These are phyloP conservation scores for Arachnopeziza araneosa DNA, from an alignment of 2,329 filamentous ascomycete genomes.

Conservation along the genomic window DNA sequence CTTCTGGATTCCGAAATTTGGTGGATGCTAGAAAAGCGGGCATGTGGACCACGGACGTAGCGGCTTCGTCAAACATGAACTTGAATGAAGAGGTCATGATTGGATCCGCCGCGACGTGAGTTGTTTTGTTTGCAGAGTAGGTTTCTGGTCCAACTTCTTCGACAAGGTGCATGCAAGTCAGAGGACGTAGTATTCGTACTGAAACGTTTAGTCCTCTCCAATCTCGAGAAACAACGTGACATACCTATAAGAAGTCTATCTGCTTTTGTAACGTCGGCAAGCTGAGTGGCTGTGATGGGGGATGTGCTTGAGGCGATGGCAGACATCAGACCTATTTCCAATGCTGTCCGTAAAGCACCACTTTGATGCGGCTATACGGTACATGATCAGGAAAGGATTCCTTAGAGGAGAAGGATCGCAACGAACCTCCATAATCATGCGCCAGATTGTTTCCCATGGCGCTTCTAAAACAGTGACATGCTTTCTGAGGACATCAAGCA, in stretches of 20 bases:
- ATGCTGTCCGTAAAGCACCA: constrained; percentile 2
- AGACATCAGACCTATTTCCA: constrained; percentile 7
- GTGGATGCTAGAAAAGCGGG: constrained; percentile 3
- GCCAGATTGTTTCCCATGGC: constrained; percentile 8
- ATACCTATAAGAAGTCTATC: constrained; percentile 11
- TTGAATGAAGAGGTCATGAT: not conserved
- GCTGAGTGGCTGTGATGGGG: constrained; percentile 3
- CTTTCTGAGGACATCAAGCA: constrained; percentile 1
- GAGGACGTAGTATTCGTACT: constrained; percentile 9
- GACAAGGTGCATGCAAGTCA: constrained; percentile 2
- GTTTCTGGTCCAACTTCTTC: constrained; percentile 7
- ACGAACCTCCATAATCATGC: constrained; percentile 11
- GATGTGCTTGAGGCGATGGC: not conserved
- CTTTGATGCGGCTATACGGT: constrained; percentile 6
- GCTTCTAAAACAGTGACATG: constrained; percentile 4
- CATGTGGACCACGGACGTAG: constrained; percentile 3
- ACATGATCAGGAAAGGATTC: too few relatives aligned
- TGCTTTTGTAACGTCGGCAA: constrained; percentile 1
- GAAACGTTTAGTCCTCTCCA: not conserved
- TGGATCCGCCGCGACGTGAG: too few relatives aligned
- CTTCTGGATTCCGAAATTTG: constrained; percentile 4
- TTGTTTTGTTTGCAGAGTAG: not conserved
- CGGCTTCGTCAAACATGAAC: constrained; percentile 12
- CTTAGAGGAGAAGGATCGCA: not conserved
- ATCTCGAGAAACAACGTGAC: not conserved